Evolutionary conservation across 371 early-diverging fungal species (phyloP), one percentile per base, ranked within the genome.

Genomic region (Dinochytrium kinnereticum): DNA sequence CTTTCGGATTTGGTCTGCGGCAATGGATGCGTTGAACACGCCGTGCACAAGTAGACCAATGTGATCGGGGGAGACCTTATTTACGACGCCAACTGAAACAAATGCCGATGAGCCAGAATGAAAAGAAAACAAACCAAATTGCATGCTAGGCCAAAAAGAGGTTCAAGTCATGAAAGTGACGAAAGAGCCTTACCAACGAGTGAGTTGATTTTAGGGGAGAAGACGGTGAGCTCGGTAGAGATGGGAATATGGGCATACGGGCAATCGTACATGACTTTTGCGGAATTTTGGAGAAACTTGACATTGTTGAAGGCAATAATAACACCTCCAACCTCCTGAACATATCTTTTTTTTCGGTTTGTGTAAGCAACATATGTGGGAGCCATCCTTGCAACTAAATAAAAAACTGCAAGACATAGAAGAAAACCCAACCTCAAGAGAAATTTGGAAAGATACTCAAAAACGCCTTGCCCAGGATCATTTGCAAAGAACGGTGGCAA

Each of bases 11-110:
- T 89, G 85, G 75, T 90, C 89, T 28, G 90, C 87, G 0, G 96
- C 92, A 64, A 97, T 96, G 19, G 96, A 95, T 17, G 96, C 97
- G 75, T 98, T 98, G 86, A 98, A 96, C 13, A 95, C 93, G 50
- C 95, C 94, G 80, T 92, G 93, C 65, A 96, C 87, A 73, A 98
- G 87, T 34, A 96, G 83, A 80, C 96, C 97, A 76, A 98, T 93
- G 75, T 98, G 98, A 81, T 95, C 95, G n/a, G 93, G 88, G 65
- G 96, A 95, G 71, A 96, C 95, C 57, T 95, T 88, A 82, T 94
- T 96, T 77, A 97, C 94, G 3, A 90, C 87, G 59, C 97, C 98
- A 38, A 87, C 93, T 91, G 78, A 67, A n/a, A n/a, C n/a, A n/a
- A n/a, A n/a, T n/a, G n/a, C n/a, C n/a, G n/a, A n/a, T n/a, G n/a